phyloP scores from a whole-genome alignment of 1,139 yeast genomes.

The Hemisphaericaspora xylanilytica region DNA sequence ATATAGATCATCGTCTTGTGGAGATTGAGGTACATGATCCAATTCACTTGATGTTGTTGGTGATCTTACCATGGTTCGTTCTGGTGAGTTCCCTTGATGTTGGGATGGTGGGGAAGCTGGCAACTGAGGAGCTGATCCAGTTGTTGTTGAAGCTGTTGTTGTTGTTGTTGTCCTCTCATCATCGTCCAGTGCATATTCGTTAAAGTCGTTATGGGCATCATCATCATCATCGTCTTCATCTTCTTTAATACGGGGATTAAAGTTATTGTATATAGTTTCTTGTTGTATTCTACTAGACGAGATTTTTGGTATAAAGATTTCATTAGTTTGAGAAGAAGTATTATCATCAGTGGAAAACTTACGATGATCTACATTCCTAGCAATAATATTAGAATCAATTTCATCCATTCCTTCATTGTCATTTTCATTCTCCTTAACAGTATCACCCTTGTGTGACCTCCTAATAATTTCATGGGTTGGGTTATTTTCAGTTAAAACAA shows the following conservation, averaged over 20 bases:
- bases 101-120: no score
- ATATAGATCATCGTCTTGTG: slow-evolving; percentile 24
- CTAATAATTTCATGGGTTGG: slow-evolving; percentile 56
- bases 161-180: background rate
- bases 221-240: slow-evolving; percentile 21
- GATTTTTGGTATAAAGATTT: slow-evolving; percentile 5
- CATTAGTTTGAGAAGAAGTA: slow-evolving; percentile 4
- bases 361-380: slow-evolving; percentile 45
- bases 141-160: no score
- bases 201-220: slow-evolving; percentile 14
- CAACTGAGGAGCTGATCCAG: no score
- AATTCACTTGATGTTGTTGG: slow-evolving; percentile 13
- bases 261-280: slow-evolving; percentile 14
- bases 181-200: slow-evolving; percentile 6
- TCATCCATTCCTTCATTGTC: slow-evolving; percentile 22
- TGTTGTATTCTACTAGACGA: slow-evolving; percentile 12
- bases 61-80: background rate
- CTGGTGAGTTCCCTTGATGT: background rate
- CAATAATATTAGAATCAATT: slow-evolving; percentile 33
- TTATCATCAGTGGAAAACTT: slow-evolving; percentile 25
- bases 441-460: slow-evolving; percentile 86
- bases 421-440: slow-evolving; percentile 56
- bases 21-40: slow-evolving; percentile 9
- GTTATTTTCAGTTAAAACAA: slow-evolving; percentile 54
- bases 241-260: slow-evolving; percentile 14